Evolutionary conservation across 2,329 filamentous ascomycete genomes (phyloP), one percentile per base, ranked within the genome.

Genomic region (Epichloe sylvatica): DNA sequence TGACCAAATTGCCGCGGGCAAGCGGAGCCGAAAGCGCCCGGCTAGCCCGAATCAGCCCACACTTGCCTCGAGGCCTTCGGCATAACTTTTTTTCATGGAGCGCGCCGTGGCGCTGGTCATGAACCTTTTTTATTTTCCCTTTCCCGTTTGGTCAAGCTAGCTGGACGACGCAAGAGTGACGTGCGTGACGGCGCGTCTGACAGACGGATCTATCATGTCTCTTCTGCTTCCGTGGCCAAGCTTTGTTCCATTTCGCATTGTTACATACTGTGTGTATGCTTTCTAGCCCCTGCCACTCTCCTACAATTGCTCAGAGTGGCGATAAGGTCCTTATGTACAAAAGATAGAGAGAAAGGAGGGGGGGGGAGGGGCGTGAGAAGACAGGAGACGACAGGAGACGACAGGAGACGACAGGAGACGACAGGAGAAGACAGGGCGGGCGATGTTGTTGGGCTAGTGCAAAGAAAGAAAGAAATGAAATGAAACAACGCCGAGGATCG

Each of bases 121-220:
- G 5, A 30, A 25, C 33, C n/a, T 46, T 23, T 17, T 17, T 23
- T 17, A 5, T 30, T 7, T 21, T 34, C 21, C 21, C 15, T 33
- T 44, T 44, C 23, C 34, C 25, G 3, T 17, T 19, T n/a, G 17
- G 17, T 36, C 33, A 45, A n/a, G 15, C 25, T 11, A 19, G 17
- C 17, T 19, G 8, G 17, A 38, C 19, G 25, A 51, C 40, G 49
- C 25, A 51, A 47, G 17, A 17, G 41, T 48, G 49, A 51, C 49
- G 49, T 45, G 33, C 11, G n/a, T n/a, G n/a, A n/a, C n/a, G n/a
- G n/a, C n/a, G n/a, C n/a, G 13, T 21, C 23, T 19, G 37, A 41
- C n/a, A 37, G 35, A 11, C 8, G 25, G 8, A 38, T 30, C 44
- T 15, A 37, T 17, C 35, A 37, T 37, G 35, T 37, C 3, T n/a